phyloP scores from a whole-genome alignment of 352 stramenopile species.

The Pythium scleroteichum region DNA sequence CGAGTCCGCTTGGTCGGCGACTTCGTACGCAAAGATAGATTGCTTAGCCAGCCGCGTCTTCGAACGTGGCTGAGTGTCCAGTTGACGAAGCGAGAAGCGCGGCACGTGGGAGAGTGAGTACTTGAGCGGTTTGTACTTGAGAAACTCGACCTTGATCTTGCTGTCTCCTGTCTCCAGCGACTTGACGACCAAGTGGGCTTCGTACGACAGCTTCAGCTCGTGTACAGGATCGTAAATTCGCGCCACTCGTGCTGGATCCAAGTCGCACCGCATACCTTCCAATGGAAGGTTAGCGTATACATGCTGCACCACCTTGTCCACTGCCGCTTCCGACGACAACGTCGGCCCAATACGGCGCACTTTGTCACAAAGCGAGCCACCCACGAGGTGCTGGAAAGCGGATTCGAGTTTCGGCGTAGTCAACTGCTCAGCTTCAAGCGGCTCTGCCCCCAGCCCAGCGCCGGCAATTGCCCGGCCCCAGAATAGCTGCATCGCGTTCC shows the following conservation, averaged over 20 bases:
- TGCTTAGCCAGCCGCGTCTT: constrained; percentile 12
- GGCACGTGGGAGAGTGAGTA: constrained; percentile 58
- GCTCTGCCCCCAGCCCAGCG: constrained; percentile 36
- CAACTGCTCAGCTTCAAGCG: constrained; percentile 47
- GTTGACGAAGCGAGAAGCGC: constrained; percentile 44
- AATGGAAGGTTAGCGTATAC: constrained; percentile 72
- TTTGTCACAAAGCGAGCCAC: constrained; percentile 33
- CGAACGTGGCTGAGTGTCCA: constrained; percentile 14
- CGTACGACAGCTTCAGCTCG: constrained; percentile 77
- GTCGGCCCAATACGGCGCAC: constrained; percentile 42
- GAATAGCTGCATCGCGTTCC: constrained; percentile 41
- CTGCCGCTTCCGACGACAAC: constrained; percentile 41
- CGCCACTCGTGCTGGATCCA: constrained; percentile 62
- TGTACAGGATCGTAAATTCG: constrained; percentile 62
- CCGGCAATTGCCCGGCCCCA: constrained; percentile 56
- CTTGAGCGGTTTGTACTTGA: constrained; percentile 81
- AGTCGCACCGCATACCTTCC: constrained; percentile 66
- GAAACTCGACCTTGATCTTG: constrained; percentile 17
- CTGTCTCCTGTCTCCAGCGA: constrained; percentile 30
- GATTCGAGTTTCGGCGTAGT: constrained; percentile 38
- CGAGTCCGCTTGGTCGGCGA: constrained; percentile 1
- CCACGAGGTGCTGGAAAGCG: constrained; percentile 42
- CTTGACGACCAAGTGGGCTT: constrained; percentile 60
- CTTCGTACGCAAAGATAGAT: constrained; percentile 13
- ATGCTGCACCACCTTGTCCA: constrained; percentile 49